Percentiles rank a stretch among this genome's conserved stretches.
Evolutionary conservation across 345 rosid genomes (phyloP).

Genomic region (Acer yangbiense): DNA sequence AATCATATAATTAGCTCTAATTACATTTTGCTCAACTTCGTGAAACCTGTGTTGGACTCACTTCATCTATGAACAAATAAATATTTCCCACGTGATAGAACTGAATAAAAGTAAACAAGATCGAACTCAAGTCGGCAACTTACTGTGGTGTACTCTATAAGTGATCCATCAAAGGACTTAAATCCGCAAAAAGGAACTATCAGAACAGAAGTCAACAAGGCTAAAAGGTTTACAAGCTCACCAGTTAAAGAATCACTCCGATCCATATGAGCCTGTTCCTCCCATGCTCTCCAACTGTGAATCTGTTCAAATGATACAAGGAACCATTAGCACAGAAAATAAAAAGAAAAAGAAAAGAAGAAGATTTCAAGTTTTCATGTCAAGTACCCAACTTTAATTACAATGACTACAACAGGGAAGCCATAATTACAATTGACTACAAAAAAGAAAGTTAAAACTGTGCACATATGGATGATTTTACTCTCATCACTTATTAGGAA

Average conservation of each 20-base stretch:
- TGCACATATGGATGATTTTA: background rate
- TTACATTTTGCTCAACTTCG: slow-evolving; percentile 7
- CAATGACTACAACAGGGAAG: background rate
- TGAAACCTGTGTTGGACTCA: background rate
- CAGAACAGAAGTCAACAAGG: background rate
- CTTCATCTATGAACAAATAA: background rate
- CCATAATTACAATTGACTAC: background rate
- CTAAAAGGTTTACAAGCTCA: slow-evolving; percentile 31
- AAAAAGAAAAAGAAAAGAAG: background rate
- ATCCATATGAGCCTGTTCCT: slow-evolving; percentile 78
- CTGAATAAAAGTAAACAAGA: background rate
- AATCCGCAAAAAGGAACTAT: background rate
- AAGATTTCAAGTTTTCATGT: background rate
- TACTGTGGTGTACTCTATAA: background rate
- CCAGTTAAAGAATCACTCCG: slow-evolving; percentile 61
- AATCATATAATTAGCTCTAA: background rate
- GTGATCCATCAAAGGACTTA: slow-evolving; percentile 6
- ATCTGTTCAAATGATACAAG: slow-evolving; percentile 47
- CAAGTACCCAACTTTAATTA: background rate
- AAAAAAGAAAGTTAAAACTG: background rate
- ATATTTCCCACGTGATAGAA: background rate
- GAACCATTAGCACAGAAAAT: slow-evolving; percentile 16
- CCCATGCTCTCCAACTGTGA: slow-evolving; percentile 96
- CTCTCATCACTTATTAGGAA: background rate
- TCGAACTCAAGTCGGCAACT: background rate